Evolutionary conservation across 1,284 basidiomycete species (phyloP).

Genomic region (Pholiota adiposa): DNA sequence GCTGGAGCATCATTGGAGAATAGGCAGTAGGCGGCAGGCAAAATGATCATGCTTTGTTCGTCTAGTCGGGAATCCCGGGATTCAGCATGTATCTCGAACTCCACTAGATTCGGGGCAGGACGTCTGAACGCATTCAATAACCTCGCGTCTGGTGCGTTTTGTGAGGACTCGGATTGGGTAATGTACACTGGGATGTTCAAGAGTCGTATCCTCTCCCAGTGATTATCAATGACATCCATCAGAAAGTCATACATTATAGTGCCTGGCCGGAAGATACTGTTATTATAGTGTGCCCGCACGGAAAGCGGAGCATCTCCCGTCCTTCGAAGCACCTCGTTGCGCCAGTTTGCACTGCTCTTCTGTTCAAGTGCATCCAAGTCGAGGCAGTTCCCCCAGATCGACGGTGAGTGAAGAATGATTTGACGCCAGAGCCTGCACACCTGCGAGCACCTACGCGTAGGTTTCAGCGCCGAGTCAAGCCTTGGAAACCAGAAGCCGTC

Average conservation of each 20-base stretch:
- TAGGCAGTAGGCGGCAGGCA: too few species aligned
- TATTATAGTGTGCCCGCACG: not conserved
- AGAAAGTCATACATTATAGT: not conserved
- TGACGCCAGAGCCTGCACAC: conserved; percentile 1
- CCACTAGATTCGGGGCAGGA: not conserved
- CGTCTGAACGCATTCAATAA: not conserved
- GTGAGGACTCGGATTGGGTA: too few species aligned
- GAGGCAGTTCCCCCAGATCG: not conserved
- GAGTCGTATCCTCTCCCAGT: not conserved
- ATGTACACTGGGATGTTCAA: not conserved
- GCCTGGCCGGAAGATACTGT: not conserved
- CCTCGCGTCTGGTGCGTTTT: not conserved
- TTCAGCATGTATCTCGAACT: not conserved
- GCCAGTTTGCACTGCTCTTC: not conserved
- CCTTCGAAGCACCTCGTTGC: not conserved
- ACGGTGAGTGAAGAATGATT: not conserved
- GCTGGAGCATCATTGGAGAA: too few species aligned
- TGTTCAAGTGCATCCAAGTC: not conserved
- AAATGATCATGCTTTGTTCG: too few species aligned
- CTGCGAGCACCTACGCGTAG: not conserved
- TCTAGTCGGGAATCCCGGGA: too few species aligned
- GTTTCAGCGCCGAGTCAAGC: too few species aligned
- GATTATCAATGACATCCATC: not conserved
- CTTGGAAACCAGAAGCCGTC: too few species aligned
- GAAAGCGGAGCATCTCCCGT: not conserved